Percentiles rank a stretch among this genome's conserved stretches.
Conservation (phyloP, 306 rosid genomes). For the Clitoria ternatea region DNA sequence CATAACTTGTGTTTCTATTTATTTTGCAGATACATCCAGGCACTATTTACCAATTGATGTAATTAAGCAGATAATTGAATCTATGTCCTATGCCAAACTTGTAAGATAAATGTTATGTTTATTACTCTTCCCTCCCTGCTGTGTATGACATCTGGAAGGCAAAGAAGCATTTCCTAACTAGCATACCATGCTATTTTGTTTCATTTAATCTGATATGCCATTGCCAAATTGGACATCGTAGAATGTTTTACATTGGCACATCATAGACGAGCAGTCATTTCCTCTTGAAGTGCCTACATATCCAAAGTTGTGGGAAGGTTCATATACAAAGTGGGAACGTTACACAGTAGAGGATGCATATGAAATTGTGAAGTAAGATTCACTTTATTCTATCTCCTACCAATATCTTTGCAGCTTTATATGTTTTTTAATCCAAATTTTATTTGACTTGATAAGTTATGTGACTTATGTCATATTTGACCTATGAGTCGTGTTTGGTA, state of each 20-base stretch:
- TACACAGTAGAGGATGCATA: slow-evolving; percentile 87
- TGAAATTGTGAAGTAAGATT: slow-evolving; percentile 85
- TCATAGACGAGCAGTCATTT: slow-evolving; percentile 78
- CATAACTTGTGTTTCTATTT: slow-evolving; percentile 14
- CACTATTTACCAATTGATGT: slow-evolving; percentile 80
- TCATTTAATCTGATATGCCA: slow-evolving; percentile 39
- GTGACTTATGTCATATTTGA: too few species aligned
- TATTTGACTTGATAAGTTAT: too few species aligned
- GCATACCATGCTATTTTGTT: slow-evolving; percentile 9
- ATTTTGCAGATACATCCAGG: slow-evolving; percentile 87
- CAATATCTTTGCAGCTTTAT: slow-evolving; percentile 15
- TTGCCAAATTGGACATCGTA: slow-evolving; percentile 45
- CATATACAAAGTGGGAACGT: slow-evolving; percentile 84
- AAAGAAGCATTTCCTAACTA: slow-evolving; percentile 8
- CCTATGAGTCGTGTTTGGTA: too few species aligned
- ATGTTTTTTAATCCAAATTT: background rate
- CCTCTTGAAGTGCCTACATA: slow-evolving; percentile 89
- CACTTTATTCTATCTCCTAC: slow-evolving; percentile 17
- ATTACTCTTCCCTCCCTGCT: slow-evolving; percentile 3
- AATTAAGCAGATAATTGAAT: slow-evolving; percentile 81
- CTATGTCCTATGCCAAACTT: slow-evolving; percentile 94
- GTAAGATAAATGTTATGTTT: slow-evolving; percentile 45
- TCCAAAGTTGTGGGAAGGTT: slow-evolving; percentile 89
- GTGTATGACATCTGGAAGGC: slow-evolving; percentile 19
- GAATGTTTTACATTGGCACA: slow-evolving; percentile 99